Conservation (phyloP, 164 flowering plant species). For the Nymphaea thermarum region DNA sequence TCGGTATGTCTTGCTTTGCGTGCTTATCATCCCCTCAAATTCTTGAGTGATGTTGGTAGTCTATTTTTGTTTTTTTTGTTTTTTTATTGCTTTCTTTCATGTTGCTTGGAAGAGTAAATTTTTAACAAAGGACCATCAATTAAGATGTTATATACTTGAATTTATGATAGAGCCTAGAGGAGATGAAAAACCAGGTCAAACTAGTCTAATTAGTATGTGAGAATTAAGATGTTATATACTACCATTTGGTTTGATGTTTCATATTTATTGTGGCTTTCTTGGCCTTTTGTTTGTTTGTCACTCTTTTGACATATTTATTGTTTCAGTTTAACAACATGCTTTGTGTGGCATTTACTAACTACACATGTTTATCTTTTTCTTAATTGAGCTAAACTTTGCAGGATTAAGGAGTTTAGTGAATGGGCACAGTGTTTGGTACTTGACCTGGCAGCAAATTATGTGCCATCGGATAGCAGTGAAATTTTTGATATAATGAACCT, state of each 20-base stretch:
- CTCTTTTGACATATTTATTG: neutral
- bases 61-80: no score
- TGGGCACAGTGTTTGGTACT: constrained; percentile 97
- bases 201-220: no score
- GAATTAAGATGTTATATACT: no score
- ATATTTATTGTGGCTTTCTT: neutral
- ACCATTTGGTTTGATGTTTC: no score
- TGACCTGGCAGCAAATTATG: constrained; percentile 79
- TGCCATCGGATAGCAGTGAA: constrained; percentile 83
- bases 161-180: no score
- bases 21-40: neutral
- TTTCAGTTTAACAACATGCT: neutral
- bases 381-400: constrained; percentile 21
- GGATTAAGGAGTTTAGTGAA: constrained; percentile 91
- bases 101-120: neutral
- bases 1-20: constrained; percentile 30
- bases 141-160: no score
- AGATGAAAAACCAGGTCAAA: no score
- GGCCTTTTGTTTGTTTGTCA: neutral
- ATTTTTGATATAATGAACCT: constrained; percentile 99
- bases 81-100: no score
- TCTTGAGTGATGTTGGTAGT: no score
- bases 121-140: no score
- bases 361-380: neutral
- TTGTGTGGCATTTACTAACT: no score